Base-by-base conservation (phyloP, 1,139 yeast species). In the Yamadazyma oceani region DNA sequence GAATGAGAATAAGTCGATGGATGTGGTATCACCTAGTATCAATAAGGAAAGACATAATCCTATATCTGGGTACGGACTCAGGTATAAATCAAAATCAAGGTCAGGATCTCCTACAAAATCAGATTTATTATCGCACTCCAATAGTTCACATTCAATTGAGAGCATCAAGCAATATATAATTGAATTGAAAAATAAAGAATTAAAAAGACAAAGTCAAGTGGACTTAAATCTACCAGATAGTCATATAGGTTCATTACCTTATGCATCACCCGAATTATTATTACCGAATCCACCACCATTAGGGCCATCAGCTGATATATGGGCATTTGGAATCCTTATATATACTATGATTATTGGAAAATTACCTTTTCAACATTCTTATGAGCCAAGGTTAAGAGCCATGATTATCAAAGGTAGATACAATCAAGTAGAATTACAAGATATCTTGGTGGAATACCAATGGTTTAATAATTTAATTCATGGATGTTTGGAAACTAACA, bases 241-340 rank as follows among this genome's bases (percentile, higher is more conserved):
- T 19, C 85, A 80, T 49, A 85, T 88, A 40, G 97, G 97, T 0
- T 88, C 96, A 1, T 67, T 90, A 27, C 97, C 97, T 0, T 90
- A 88, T 56, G 96, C 96, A 0, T 77, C 96, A 0, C 97, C 97
- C 0, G 96, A 90, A 54, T 66, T 88, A 24, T 65, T 89, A 36
- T 66, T 71, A 28, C 82, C 86, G 1, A 68, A 73, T 19, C 86
- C 86, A 1, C 82, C 85, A 2, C 81, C 85, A 2, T 67, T 84
- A 39, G 83, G 85, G 1, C 85, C 89, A 0, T 69, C 80, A 38
- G 83, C 88, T 1, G 97, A 90, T 59, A 75, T 86, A 9, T 90
- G 97, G 97, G 95, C 97, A 0, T 69, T 85, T 37, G 97, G 97
- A 2, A 87, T 89, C 0, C 66, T 85, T 43, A 50, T 84, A 9